Conservation (phyloP, 2,329 filamentous ascomycete genomes). For the Rutstroemia sp. region DNA sequence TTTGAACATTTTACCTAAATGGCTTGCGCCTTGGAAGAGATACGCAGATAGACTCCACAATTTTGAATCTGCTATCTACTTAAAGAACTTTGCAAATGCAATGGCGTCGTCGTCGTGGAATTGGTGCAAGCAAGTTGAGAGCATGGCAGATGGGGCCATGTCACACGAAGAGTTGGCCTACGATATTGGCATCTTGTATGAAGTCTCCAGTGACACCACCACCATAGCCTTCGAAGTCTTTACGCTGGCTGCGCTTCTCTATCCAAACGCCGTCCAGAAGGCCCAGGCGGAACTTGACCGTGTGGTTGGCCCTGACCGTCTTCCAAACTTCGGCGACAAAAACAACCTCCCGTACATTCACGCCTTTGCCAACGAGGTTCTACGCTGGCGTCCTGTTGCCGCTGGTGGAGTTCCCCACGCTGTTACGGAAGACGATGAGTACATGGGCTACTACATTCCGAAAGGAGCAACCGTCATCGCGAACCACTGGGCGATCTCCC, state of each 20-base stretch:
- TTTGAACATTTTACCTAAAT: constrained; percentile 31
- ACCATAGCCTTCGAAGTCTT: constrained; percentile 36
- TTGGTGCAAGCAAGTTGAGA: neutral
- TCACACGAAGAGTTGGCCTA: neutral
- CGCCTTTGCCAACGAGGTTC: constrained; percentile 38
- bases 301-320: constrained; percentile 31
- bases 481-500: constrained; percentile 48
- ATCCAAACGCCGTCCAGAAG: constrained; percentile 38
- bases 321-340: constrained; percentile 29
- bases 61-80: neutral
- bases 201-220: constrained; percentile 35
- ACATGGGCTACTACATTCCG: constrained; percentile 49
- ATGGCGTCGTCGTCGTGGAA: neutral
- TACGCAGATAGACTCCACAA: constrained; percentile 2
- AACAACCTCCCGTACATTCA: constrained; percentile 37
- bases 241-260: constrained; percentile 31
- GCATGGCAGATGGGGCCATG: neutral
- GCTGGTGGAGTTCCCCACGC: constrained; percentile 48
- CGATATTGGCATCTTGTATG: constrained; percentile 37
- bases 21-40: constrained; percentile 22
- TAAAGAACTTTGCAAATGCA: neutral
- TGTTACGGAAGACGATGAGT: constrained; percentile 46
- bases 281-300: constrained; percentile 40
- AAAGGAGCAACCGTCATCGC: constrained; percentile 43
- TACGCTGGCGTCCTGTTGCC: constrained; percentile 38